Percentiles rank a stretch among this genome's conserved stretches.
Conservation (phyloP, 192 early-diverging fungal species). For the Lunasporangiospora selenospora region DNA sequence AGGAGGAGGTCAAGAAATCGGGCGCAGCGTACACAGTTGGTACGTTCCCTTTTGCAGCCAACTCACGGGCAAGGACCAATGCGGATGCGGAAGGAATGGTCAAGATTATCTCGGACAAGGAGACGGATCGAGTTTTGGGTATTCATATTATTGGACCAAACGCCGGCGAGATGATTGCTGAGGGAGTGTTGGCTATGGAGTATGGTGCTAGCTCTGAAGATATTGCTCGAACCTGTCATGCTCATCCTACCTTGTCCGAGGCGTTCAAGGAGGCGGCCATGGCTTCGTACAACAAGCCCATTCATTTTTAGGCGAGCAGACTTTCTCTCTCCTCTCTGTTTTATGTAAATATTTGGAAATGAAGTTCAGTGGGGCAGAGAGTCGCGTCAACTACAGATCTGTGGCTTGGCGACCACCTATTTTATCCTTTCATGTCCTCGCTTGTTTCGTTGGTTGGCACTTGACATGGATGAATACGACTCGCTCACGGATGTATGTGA, state of each 20-base stretch:
- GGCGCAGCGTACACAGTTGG: constrained; percentile 87
- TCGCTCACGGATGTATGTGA: constrained; percentile 53
- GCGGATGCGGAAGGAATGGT: constrained; percentile 88
- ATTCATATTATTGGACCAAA: constrained; percentile 96
- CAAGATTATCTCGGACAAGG: constrained; percentile 91
- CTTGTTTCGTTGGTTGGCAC: too few relatives aligned
- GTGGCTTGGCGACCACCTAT: too few relatives aligned
- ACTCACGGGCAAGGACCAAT: constrained; percentile 94
- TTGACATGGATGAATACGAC: constrained; percentile 54
- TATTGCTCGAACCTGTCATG: constrained; percentile 93
- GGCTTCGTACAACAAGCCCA: too few relatives aligned
- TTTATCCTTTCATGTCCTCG: too few relatives aligned
- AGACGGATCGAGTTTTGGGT: constrained; percentile 92
- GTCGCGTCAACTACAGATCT: too few relatives aligned
- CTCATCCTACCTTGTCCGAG: constrained; percentile 93
- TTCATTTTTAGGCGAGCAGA: too few relatives aligned
- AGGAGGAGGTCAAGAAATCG: constrained; percentile 83
- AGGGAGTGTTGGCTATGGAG: constrained; percentile 93
- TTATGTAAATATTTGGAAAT: too few relatives aligned
- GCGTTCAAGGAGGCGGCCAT: constrained; percentile 98
- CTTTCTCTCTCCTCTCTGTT: too few relatives aligned
- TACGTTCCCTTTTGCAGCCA: constrained; percentile 89
- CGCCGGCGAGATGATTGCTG: constrained; percentile 97
- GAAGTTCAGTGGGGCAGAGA: too few relatives aligned
- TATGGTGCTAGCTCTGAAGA: constrained; percentile 95